A percentile compares a stretch with the other conserved stretches of the same genome.
phyloP scores from a whole-genome alignment of 805 yeast species.

The Barnettozyma californica region DNA sequence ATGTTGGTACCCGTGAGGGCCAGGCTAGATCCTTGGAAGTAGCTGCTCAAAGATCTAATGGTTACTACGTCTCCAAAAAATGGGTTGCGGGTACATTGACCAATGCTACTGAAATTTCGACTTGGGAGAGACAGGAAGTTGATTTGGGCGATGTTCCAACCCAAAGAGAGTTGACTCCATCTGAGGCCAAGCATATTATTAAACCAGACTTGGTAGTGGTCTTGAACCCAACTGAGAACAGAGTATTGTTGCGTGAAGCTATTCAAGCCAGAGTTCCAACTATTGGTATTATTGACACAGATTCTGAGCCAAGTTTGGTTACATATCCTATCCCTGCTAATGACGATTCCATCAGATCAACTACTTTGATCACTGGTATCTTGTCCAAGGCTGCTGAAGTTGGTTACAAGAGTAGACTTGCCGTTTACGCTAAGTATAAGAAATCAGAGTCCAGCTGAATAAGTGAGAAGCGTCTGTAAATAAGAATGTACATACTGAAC shows the following conservation, averaged over 20 bases:
- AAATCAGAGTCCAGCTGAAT: neutral
- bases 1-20: constrained; percentile 79
- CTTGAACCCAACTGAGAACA: constrained; percentile 83
- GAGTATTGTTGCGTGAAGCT: constrained; percentile 78
- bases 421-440: constrained; percentile 10
- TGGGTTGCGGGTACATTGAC: constrained; percentile 97
- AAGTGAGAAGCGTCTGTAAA: constrained; percentile 8
- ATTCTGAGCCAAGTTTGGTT: constrained; percentile 82
- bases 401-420: constrained; percentile 45
- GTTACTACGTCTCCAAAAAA: constrained; percentile 74
- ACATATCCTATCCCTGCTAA: constrained; percentile 96
- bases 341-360: constrained; percentile 83
- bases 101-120: constrained; percentile 64
- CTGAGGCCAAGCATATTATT: constrained; percentile 48
- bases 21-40: constrained; percentile 68
- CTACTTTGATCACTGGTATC: constrained; percentile 75
- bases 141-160: constrained; percentile 70
- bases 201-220: constrained; percentile 88
- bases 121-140: constrained; percentile 67
- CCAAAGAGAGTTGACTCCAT: constrained; percentile 46
- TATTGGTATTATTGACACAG: constrained; percentile 89
- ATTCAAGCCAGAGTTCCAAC: constrained; percentile 81
- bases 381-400: constrained; percentile 79
- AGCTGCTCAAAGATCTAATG: constrained; percentile 74
- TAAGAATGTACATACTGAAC: constrained; percentile 6